A percentile compares a stretch with the other conserved stretches of the same genome.
Evolutionary conservation across 2,329 filamentous ascomycete genomes (phyloP).

Genomic region (Aureobasidium vineae): DNA sequence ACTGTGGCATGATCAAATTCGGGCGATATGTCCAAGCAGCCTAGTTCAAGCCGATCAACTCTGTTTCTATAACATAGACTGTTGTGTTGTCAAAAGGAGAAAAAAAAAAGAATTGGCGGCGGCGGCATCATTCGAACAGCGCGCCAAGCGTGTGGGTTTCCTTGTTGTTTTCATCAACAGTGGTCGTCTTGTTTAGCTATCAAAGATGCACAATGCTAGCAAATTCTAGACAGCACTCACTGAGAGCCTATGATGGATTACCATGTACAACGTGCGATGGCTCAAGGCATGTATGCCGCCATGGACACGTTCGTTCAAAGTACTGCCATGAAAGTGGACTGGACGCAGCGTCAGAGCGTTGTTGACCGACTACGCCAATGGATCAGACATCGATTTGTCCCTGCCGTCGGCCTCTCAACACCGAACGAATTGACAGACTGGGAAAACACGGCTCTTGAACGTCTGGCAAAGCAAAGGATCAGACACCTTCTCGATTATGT

Average conservation of each 20-base stretch:
- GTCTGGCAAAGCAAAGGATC: constrained; percentile 39
- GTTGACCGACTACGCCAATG: constrained; percentile 62
- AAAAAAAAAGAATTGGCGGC: not conserved
- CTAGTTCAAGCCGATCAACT: not conserved
- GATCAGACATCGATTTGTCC: constrained; percentile 66
- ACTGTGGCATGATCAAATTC: not conserved
- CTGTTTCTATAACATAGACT: not conserved
- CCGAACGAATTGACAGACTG: constrained; percentile 28
- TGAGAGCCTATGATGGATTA: not conserved
- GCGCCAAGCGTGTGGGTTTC: not conserved
- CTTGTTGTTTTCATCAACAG: constrained; percentile 2
- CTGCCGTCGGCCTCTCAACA: constrained; percentile 35
- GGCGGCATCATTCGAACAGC: not conserved
- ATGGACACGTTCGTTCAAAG: constrained; percentile 63
- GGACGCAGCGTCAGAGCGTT: constrained; percentile 55
- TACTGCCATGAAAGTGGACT: constrained; percentile 62
- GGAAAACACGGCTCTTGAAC: constrained; percentile 41
- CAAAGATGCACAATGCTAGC: constrained; percentile 11
- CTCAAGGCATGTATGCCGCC: constrained; percentile 65
- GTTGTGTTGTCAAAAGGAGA: not conserved
- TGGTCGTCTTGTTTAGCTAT: not conserved
- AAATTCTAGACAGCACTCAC: not conserved
- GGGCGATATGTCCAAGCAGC: not conserved
- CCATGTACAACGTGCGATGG: constrained; percentile 52
- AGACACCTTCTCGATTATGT: constrained; percentile 78